Evolutionary conservation across 371 early-diverging fungal genomes (phyloP).

Genomic region (Haplosporangium sp.): DNA sequence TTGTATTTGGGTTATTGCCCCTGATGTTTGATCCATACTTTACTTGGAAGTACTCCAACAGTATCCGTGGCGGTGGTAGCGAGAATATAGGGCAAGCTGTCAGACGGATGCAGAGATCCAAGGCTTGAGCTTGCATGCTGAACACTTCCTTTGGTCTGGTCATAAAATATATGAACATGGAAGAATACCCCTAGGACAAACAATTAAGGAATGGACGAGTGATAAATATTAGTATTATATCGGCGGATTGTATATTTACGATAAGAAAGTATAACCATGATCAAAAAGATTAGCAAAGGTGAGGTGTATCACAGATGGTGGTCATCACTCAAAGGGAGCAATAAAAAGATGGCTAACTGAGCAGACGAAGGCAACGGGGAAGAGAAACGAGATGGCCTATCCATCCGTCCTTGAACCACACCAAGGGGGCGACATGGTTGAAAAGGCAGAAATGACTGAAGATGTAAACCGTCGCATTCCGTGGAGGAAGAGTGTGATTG

Average conservation of each 20-base stretch:
- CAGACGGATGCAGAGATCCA: constrained; percentile 49
- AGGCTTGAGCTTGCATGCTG: constrained; percentile 30
- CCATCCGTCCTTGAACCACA: no score
- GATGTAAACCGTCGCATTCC: no score
- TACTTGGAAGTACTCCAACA: constrained; percentile 30
- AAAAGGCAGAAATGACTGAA: no score
- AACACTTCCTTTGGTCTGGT: constrained; percentile 25
- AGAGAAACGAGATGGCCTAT: no score
- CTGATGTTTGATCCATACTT: constrained; percentile 30
- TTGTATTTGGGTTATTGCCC: constrained; percentile 39
- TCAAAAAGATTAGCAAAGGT: background rate
- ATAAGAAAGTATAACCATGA: no score
- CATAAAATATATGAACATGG: constrained; percentile 48
- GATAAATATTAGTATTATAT: background rate
- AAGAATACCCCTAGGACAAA: constrained; percentile 23
- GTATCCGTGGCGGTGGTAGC: constrained; percentile 37
- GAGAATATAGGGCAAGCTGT: constrained; percentile 44
- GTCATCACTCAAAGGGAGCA: no score
- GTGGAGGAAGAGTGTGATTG: no score
- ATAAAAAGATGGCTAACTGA: no score
- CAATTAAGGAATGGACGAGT: background rate
- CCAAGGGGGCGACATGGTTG: no score
- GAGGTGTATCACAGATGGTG: background rate
- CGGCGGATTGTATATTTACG: background rate
- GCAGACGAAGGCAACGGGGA: no score